phyloP scores from a whole-genome alignment of 371 early-diverging fungal genomes.

The Dichotomocladium elegans region DNA sequence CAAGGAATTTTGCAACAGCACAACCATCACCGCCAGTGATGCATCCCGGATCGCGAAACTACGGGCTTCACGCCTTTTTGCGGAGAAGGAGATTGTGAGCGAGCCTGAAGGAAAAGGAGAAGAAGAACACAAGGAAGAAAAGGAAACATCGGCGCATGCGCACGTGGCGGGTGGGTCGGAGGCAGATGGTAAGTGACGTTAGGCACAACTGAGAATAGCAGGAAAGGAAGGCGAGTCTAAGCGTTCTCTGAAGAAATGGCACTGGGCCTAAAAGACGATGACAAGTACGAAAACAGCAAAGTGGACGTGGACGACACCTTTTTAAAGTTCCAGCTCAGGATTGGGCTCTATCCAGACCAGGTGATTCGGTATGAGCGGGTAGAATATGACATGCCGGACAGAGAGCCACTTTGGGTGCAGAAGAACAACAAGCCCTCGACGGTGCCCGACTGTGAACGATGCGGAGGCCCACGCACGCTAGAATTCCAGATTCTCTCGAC shows the following conservation, averaged over 20 bases:
- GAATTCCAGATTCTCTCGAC: conserved; percentile 88
- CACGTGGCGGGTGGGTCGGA: no score
- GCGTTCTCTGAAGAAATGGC: conserved; percentile 18
- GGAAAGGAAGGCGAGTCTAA: no score
- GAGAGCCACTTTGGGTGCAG: conserved; percentile 81
- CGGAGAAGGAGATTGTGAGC: conserved; percentile 72
- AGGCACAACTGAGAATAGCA: no score
- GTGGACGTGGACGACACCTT: conserved; percentile 91
- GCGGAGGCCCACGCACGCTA: conserved; percentile 74
- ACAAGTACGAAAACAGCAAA: conserved; percentile 70
- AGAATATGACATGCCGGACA: conserved; percentile 57
- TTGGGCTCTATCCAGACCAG: conserved; percentile 81
- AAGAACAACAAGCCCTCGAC: conserved; percentile 61
- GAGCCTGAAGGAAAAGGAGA: conserved; percentile 62
- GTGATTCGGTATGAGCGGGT: conserved; percentile 81
- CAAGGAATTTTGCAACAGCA: conserved; percentile 59
- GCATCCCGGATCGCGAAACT: conserved; percentile 8
- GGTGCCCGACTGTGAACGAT: conserved; percentile 73
- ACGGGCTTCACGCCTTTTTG: conserved; percentile 44
- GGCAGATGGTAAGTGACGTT: no score
- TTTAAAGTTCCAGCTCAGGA: conserved; percentile 83
- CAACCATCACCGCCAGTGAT: conserved; percentile 17
- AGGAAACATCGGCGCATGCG: no score
- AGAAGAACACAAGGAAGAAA: conserved; percentile 50
- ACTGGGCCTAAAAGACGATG: conserved; percentile 60